A percentile compares a stretch with the other conserved stretches of the same genome.
These are phyloP conservation scores for Elymus sibiricus DNA, from an alignment of 176 grass and related monocot genomes.

Conservation along the genomic window DNA sequence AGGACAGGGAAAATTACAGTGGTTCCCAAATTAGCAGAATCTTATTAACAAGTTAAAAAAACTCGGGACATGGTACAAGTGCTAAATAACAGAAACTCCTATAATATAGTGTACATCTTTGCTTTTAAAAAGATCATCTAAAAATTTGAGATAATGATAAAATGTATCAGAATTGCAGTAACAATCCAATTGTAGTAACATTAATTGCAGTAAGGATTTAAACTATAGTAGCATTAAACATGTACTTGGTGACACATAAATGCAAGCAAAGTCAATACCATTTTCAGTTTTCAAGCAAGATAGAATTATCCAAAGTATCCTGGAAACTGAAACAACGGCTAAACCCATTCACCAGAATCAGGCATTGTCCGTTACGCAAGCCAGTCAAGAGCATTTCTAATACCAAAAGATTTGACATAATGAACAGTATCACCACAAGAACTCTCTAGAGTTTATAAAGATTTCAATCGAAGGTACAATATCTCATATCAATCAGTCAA, in stretches of 20 bases:
- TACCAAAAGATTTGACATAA: background rate
- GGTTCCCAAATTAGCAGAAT: background rate
- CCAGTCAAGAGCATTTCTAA: background rate
- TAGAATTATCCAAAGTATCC: background rate
- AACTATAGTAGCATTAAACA: background rate
- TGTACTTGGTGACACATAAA: background rate
- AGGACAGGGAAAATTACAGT: constrained; percentile 10
- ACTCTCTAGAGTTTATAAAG: background rate
- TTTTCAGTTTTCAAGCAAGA: constrained; percentile 7
- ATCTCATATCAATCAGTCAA: background rate
- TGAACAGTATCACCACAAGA: background rate
- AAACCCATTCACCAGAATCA: constrained; percentile 8
- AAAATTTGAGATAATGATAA: background rate
- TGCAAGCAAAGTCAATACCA: background rate
- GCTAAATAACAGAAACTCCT: constrained; percentile 25
- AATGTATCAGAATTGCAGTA: constrained; percentile 14
- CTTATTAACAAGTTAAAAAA: constrained; percentile 5
- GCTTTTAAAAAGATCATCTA: background rate
- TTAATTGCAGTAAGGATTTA: background rate
- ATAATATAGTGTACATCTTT: background rate
- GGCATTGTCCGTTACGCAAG: background rate
- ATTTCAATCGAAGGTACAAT: background rate
- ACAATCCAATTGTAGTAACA: constrained; percentile 1
- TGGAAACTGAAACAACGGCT: background rate
- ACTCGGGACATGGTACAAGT: background rate